Evolutionary conservation across 495 filamentous ascomycete species (phyloP), one percentile per base, ranked within the genome.

Genomic region (Daldinia decipiens): DNA sequence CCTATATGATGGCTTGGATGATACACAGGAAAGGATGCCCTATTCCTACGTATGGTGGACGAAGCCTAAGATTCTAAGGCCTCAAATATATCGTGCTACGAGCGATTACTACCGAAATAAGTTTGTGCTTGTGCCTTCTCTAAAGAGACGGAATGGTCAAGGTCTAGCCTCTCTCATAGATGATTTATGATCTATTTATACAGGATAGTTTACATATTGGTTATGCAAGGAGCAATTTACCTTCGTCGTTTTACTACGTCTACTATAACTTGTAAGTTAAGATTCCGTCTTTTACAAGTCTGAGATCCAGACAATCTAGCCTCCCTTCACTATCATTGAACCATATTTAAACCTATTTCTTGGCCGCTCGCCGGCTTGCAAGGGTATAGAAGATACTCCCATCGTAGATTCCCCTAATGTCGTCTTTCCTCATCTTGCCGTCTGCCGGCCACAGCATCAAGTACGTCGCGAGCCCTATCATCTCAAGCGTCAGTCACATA

Each of bases 391-490:
- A 82, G n/a, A 80, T 63, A 56, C 81, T 82, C 58, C 83, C 83
- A 57, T 79, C 73, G 38, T 73, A 79, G 4, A 79, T 66, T 0
- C 74, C 36, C 53, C 75, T 56, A 27, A 79, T 74, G 54, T 79
- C 75, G 12, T 77, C 75, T 55, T 79, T 79, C 68, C 39, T 74
- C 71, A 77, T 74, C 43, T 60, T 70, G 0, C 75, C 73, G 51
- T 79, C 73, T 6, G 56, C 75, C 2, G 73, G 71, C 68, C 71
- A 74, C 62, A 87, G 74, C 51, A 87, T 70, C 5, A 83, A 62
- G 74, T 84, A 86, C 4, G 81, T 83, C 3, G 83, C 83, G 68
- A 78, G 71, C 84, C 78, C 84, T 85, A 36, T 56, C 12, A 32
- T 36, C 53, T 5, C 2, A 38, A 36, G 15, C 4, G 8, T 56